Conservation (phyloP, 2,329 filamentous ascomycete genomes). For the Colletotrichum godetiae region DNA sequence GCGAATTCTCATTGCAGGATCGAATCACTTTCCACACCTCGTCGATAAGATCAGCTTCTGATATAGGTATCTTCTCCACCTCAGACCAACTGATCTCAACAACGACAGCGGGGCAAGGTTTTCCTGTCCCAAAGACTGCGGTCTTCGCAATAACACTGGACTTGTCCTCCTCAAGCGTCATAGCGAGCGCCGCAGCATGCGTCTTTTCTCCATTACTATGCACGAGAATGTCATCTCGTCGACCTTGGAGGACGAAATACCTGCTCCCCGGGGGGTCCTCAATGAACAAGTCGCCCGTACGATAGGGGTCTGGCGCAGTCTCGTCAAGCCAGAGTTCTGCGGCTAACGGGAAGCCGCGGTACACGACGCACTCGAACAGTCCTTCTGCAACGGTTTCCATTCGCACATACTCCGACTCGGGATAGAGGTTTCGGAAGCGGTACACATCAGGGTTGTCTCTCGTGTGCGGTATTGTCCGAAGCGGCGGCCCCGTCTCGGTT, state of each 20-base stretch:
- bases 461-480: constrained; percentile 22
- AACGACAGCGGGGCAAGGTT: constrained; percentile 16
- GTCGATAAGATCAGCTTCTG: background rate
- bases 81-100: constrained; percentile 10
- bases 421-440: constrained; percentile 26
- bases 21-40: constrained; percentile 20
- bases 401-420: constrained; percentile 2
- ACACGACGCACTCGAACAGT: constrained; percentile 22
- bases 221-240: constrained; percentile 18
- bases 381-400: constrained; percentile 19
- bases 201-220: constrained; percentile 26
- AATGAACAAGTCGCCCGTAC: constrained; percentile 18
- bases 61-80: background rate
- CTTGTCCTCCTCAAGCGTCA: constrained; percentile 16
- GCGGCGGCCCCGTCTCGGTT: constrained; percentile 14
- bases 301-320: constrained; percentile 10
- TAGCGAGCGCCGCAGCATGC: constrained; percentile 9
- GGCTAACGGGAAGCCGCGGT: constrained; percentile 15
- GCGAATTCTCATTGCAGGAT: background rate
- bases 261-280: constrained; percentile 17
- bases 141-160: background rate
- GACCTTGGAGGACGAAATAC: constrained; percentile 21
- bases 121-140: constrained; percentile 14
- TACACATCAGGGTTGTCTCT: constrained; percentile 27
- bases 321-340: constrained; percentile 24